Base-by-base conservation (phyloP, 148 eudicot genomes). In the Hydrangea macrophylla region DNA sequence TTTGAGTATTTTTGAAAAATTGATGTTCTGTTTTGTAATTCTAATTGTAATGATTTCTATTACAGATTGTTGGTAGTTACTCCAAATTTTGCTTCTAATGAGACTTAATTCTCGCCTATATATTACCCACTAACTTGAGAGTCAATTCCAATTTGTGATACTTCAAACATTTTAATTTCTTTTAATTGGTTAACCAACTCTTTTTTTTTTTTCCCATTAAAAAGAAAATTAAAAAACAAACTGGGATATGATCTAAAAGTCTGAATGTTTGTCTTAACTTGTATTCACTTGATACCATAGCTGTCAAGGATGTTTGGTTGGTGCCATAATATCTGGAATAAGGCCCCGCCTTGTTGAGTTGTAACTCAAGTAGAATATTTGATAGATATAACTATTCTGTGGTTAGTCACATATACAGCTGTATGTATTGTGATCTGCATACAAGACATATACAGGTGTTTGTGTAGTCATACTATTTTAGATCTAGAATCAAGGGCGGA, bases 291-390 rank as follows among this genome's bases (percentile, higher is more conserved):
- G 50, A 53, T 55, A 28, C 54, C 27, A 30, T 30, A 50, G 72
- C 62, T 67, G 71, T 51, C 71, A 67, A 54, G 53, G 32, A 58
- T 50, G 51, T 67, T 67, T 33, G 22, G 55, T 1, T 67, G 58
- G 37, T 67, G 48, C 36, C 54, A 36, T 60, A 58, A 25, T 59
- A 15, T 67, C 32, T 66, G 60, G 35, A 25, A 60, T 70, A 12
- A 58, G 60, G 28, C 15, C 67, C 67, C 76, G 40, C 61, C 48
- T n/a, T 73, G 76, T n/a, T 40, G 62, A 51, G 67, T 53, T 59
- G 61, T 36, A 27, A 67, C 60, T 20, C 61, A 3, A 37, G 33
- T 11, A 55, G 12, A 66, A 26, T 28, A 36, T 17, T 55, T 25
- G 51, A 5, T 58, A 24, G 51, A 15, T 58, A 9, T 22, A 30